Percentiles rank a stretch among this genome's conserved stretches.
Evolutionary conservation across 805 yeast species (phyloP).

Genomic region (Spathaspora girioi): DNA sequence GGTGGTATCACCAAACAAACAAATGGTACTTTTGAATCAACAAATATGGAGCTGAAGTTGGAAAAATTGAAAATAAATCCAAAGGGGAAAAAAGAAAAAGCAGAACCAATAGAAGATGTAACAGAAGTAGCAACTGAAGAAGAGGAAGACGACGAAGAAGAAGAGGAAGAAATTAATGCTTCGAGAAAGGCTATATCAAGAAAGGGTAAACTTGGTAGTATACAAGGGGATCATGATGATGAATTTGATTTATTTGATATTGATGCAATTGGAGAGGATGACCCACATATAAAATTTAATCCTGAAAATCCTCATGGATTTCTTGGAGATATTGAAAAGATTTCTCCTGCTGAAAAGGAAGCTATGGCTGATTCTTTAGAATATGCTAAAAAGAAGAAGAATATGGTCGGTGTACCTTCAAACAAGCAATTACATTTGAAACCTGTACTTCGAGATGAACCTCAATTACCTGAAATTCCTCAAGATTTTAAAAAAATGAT

Average conservation of each 20-base stretch:
- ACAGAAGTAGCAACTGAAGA: background rate
- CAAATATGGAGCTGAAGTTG: background rate
- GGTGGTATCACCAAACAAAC: background rate
- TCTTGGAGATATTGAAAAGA: slow-evolving; percentile 19
- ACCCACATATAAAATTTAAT: slow-evolving; percentile 4
- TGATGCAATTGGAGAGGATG: background rate
- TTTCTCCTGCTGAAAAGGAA: slow-evolving; percentile 15
- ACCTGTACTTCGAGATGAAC: slow-evolving; percentile 3
- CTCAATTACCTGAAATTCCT: slow-evolving; percentile 12
- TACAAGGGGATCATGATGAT: background rate
- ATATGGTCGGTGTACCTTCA: slow-evolving; percentile 5
- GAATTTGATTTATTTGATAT: slow-evolving; percentile 1
- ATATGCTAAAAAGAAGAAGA: slow-evolving; percentile 11
- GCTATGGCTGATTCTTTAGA: slow-evolving; percentile 11
- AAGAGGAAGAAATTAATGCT: background rate
- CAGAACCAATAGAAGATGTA: background rate
- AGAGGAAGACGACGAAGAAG: slow-evolving; percentile 1
- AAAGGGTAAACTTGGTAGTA: background rate
- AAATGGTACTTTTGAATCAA: background rate
- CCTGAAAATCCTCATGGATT: slow-evolving; percentile 18
- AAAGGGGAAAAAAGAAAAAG: background rate
- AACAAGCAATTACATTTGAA: background rate
- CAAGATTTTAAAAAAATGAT: slow-evolving; percentile 8
- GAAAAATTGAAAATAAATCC: background rate
- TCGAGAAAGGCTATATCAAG: background rate